A percentile compares a stretch with the other conserved stretches of the same genome.
Evolutionary conservation across 2,329 filamentous ascomycete species (phyloP).

Genomic region (Claviceps paspali): DNA sequence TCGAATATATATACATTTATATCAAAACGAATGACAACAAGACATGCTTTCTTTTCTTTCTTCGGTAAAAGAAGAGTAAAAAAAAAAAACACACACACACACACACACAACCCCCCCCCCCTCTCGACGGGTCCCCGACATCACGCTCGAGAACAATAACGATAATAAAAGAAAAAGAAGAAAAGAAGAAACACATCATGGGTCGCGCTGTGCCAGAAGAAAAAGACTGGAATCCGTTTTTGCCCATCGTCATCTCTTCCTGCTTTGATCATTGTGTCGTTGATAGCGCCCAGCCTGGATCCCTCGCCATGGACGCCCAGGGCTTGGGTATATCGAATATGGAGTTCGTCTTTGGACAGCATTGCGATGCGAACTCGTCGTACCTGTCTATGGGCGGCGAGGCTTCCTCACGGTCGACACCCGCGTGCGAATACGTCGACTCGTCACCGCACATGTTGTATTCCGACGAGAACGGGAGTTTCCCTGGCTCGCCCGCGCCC

Average conservation of each 20-base stretch:
- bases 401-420: slow-evolving; percentile 1
- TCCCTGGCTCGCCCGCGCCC: slow-evolving; percentile 1
- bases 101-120: too few relatives aligned
- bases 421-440: background rate
- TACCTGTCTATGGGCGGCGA: slow-evolving; percentile 2
- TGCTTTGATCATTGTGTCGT: background rate
- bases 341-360: background rate
- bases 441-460: slow-evolving; percentile 2
- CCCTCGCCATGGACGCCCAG: background rate
- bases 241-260: too few relatives aligned
- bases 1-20: too few relatives aligned
- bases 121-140: too few relatives aligned
- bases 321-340: slow-evolving; percentile 1
- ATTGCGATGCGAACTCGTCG: slow-evolving; percentile 1
- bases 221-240: background rate
- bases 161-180: too few relatives aligned
- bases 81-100: too few relatives aligned
- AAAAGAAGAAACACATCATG: background rate
- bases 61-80: too few relatives aligned
- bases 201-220: background rate
- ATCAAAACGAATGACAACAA: too few relatives aligned
- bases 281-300: background rate
- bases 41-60: too few relatives aligned
- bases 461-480: slow-evolving; percentile 1
- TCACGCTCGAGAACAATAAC: too few relatives aligned